phyloP scores from a whole-genome alignment of 371 early-diverging fungal species.

The Mucor mucedo region DNA sequence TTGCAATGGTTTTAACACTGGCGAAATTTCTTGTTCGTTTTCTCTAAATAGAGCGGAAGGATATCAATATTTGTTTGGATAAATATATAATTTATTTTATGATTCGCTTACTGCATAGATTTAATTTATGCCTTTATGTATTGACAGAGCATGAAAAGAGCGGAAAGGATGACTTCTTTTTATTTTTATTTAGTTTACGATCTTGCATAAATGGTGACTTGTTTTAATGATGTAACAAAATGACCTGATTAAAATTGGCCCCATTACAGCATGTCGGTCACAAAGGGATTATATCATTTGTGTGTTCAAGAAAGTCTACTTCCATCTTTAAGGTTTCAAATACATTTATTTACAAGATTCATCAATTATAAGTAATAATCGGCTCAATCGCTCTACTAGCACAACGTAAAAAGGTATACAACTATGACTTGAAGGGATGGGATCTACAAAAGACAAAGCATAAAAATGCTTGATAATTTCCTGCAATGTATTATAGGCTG shows the following conservation, averaged over 20 bases:
- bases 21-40: constrained; percentile 50
- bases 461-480: constrained; percentile 48
- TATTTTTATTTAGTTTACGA: constrained; percentile 38
- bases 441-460: constrained; percentile 44
- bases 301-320: background rate
- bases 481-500: constrained; percentile 33
- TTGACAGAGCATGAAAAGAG: constrained; percentile 55
- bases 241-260: background rate
- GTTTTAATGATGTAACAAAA: background rate
- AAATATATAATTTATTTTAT: background rate
- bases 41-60: constrained; percentile 19
- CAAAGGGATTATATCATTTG: background rate
- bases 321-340: background rate
- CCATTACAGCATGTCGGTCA: background rate
- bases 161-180: constrained; percentile 62
- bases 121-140: constrained; percentile 61
- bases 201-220: constrained; percentile 53
- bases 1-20: constrained; percentile 57
- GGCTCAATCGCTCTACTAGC: constrained; percentile 42
- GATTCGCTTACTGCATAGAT: constrained; percentile 55
- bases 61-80: constrained; percentile 12
- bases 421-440: constrained; percentile 36
- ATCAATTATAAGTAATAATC: constrained; percentile 25
- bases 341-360: constrained; percentile 2
- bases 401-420: constrained; percentile 47